Conservation (phyloP, 176 grass and related monocot genomes). For the Puya raimondii region DNA sequence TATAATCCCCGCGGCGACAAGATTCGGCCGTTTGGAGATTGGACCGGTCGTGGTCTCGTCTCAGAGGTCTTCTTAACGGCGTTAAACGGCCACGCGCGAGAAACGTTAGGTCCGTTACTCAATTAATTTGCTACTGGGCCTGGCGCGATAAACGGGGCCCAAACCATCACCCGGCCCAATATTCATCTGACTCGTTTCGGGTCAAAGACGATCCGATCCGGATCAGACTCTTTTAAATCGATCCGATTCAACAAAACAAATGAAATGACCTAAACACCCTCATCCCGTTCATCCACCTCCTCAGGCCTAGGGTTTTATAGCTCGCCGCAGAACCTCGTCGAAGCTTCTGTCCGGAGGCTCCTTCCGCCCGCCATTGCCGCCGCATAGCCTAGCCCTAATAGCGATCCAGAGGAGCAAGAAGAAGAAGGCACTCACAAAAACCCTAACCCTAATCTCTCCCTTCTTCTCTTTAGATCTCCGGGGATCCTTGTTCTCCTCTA, state of each 20-base stretch:
- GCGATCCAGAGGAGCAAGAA: constrained; percentile 91
- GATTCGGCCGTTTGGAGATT: too few species aligned
- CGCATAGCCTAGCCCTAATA: constrained; percentile 30
- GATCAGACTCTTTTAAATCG: too few species aligned
- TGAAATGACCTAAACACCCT: not conserved
- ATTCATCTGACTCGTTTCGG: too few species aligned
- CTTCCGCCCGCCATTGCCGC: not conserved
- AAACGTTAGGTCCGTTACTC: too few species aligned
- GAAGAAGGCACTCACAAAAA: constrained; percentile 51
- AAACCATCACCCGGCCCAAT: too few species aligned
- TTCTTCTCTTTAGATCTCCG: not conserved
- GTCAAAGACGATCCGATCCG: too few species aligned
- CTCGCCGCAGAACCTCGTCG: not conserved
- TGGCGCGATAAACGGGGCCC: too few species aligned
- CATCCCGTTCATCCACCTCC: not conserved
- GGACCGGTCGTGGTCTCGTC: too few species aligned
- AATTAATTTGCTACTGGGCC: too few species aligned
- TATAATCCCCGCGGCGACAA: too few species aligned
- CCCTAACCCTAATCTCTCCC: not conserved
- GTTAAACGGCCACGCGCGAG: too few species aligned
- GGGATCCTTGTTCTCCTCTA: not conserved
- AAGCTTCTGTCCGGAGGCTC: not conserved
- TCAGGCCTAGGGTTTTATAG: not conserved
- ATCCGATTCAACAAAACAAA: not conserved
- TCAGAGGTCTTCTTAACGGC: too few species aligned